Evolutionary conservation across 2,329 filamentous ascomycete species (phyloP), one percentile per base, ranked within the genome.

Genomic region (Drechslera avenae): DNA sequence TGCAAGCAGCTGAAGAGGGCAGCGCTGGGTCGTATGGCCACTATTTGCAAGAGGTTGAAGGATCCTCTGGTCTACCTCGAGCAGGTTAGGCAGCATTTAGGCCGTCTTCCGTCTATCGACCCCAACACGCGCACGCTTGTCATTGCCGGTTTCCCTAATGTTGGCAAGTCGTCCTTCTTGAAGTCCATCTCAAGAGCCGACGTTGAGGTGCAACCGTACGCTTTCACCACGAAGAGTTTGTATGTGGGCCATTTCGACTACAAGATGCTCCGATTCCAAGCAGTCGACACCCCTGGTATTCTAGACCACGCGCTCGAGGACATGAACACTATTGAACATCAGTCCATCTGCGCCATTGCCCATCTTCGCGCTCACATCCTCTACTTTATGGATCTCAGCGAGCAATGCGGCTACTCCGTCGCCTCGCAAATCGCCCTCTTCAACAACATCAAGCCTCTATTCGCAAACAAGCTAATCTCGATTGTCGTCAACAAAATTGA

Each of bases 291-390:
- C 9, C 93, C 93, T n/a, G 94, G 94, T 81, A 96, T 99, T 63
- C 80, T 99, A 54, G 94, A 99, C 67, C 94, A 99, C 74, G 92
- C 93, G 30, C 85, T 99, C 7, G 94, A 97, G 77, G 94, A 97
- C 79, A 99, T 97, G 94, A 72, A 97, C 79, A 97, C 94, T 3
- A 99, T 99, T 71, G 94, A 99, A 78, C 97, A 97, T 91, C 94
- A 97, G 81, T 89, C 89, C 56, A 97, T 99, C 63, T 97, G 93
- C 14, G 94, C 95, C 9, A 96, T 99, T 78, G 94, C 94, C 43
- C 95, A 99, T 80, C 81, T 99, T 71, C 86, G 93, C 66, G 95
- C 92, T 34, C 93, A 93, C 49, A 95, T 99, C 59, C 81, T 97
- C 53, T 97, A 97, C 77, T 97, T 97, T 73, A 96, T 97, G 90